Base-by-base conservation (phyloP, 2,329 filamentous ascomycete species). In the Fusarium sp. region DNA sequence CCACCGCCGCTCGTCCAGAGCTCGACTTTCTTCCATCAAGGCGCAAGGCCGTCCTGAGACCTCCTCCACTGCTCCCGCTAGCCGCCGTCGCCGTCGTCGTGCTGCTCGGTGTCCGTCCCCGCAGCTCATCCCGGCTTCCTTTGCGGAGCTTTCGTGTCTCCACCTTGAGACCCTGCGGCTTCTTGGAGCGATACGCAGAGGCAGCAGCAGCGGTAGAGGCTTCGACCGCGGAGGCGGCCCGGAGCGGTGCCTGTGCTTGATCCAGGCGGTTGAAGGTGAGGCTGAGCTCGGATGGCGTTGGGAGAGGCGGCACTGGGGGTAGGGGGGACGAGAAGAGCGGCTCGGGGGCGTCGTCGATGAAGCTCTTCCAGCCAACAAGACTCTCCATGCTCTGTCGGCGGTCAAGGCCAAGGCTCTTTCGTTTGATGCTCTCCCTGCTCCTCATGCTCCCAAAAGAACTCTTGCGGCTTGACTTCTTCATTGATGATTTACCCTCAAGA, bases 291-390 rank as follows among this genome's bases (percentile, higher is more conserved):
- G 76, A 74, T n/a, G 69, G 58, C 9, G 63, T 62, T 23, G 77
- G 76, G 25, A 79, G 64, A n/a, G 78, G 75, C 39, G 80, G 79
- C 16, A 80, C 68, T 6, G 79, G 79, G 18, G 79, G 78, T 18
- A 68, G 52, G 27, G 79, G 75, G 2, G 75, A 78, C 4, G 75
- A 68, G 30, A 76, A 73, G 18, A 78, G 73, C 14, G 76, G 77
- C 60, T 76, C 76, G 1, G 77, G 73, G 34, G 72, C 66, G 43
- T 72, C 76, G 27, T 75, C 54, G 35, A 78, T 76, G 66, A 80
- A 79, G 57, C 59, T 77, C 30, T 52, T 71, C 72, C 76, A 77
- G 23, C 67, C 67, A 20, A 77, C 71, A 27, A 78, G 68, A 58
- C 72, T 79, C 50, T 76, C 78, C 52, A 69, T 74, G 66, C 79